Percentiles rank a stretch among this genome's conserved stretches.
These are phyloP conservation scores for Ceratocystiopsis minuta DNA, from an alignment of 2,329 filamentous ascomycete species.

Conservation along the genomic window DNA sequence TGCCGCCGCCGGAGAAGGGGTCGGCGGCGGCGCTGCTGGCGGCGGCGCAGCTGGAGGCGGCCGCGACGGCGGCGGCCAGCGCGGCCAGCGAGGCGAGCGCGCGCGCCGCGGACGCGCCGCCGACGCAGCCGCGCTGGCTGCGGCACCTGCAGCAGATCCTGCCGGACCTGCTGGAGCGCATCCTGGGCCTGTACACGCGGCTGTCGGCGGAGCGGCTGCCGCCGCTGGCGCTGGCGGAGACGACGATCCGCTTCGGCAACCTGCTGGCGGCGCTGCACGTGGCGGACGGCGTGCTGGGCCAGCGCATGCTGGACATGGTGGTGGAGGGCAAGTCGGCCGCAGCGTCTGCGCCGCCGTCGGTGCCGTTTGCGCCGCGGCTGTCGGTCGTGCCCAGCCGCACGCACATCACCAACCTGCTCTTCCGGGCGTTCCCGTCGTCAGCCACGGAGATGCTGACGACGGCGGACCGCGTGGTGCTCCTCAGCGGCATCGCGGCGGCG, in stretches of 20 bases:
- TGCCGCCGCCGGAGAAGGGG: conserved; percentile 30
- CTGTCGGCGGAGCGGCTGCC: conserved; percentile 54
- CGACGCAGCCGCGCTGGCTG: conserved; percentile 32
- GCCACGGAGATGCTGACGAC: conserved; percentile 50
- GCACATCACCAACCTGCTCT: conserved; percentile 45
- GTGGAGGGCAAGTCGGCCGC: conserved; percentile 41
- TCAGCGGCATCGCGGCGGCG: conserved; percentile 78
- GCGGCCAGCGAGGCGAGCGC: conserved; percentile 14
- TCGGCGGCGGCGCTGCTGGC: conserved; percentile 11
- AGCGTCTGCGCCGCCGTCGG: conserved; percentile 18
- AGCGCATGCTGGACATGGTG: conserved; percentile 43
- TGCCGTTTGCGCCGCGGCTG: conserved; percentile 37
- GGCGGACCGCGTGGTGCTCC: conserved; percentile 58
- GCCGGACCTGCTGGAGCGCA: conserved; percentile 58
- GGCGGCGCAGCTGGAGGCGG: conserved; percentile 13
- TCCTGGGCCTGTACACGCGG: conserved; percentile 54
- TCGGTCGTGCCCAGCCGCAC: conserved; percentile 37
- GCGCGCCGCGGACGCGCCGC: conserved; percentile 15
- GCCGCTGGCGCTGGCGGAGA: conserved; percentile 53
- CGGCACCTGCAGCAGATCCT: conserved; percentile 39
- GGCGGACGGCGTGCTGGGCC: conserved; percentile 42
- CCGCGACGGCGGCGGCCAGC: conserved; percentile 14
- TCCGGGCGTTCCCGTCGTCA: conserved; percentile 52
- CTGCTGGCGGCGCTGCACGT: conserved; percentile 50
- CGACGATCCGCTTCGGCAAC: conserved; percentile 54